Conservation (phyloP, 805 yeast genomes). For the Myxozyma vanderwaltii region DNA sequence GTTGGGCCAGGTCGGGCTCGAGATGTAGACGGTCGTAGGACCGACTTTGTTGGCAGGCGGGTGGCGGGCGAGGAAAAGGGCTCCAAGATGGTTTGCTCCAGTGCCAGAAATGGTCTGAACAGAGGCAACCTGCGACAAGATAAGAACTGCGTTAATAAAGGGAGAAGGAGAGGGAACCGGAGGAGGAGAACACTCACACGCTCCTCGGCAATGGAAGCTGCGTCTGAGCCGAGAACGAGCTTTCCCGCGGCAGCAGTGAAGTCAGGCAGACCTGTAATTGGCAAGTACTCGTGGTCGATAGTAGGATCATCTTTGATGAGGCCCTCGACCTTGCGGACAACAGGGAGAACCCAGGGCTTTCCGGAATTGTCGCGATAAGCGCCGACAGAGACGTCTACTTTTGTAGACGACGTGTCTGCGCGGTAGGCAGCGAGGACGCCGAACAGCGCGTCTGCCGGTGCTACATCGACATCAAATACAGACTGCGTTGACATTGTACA, state of each 20-base stretch:
- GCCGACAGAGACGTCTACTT: slow-evolving; percentile 87
- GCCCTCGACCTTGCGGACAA: slow-evolving; percentile 69
- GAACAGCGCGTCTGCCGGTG: slow-evolving; percentile 38
- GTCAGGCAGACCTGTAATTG: slow-evolving; percentile 73
- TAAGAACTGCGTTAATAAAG: neutral
- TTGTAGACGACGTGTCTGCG: slow-evolving; percentile 46
- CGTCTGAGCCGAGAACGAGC: slow-evolving; percentile 64
- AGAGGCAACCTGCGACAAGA: slow-evolving; percentile 48
- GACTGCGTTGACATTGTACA: slow-evolving; percentile 11
- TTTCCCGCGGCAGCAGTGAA: slow-evolving; percentile 72
- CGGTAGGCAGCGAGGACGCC: slow-evolving; percentile 40
- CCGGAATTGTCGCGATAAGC: slow-evolving; percentile 72
- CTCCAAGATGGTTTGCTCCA: slow-evolving; percentile 89
- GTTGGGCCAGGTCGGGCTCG: slow-evolving; percentile 97
- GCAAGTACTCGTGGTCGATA: slow-evolving; percentile 84
- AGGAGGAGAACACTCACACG: slow-evolving; percentile 14
- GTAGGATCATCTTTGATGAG: slow-evolving; percentile 62
- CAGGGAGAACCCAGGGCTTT: slow-evolving; percentile 71
- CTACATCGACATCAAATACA: slow-evolving; percentile 35
- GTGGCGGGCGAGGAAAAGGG: slow-evolving; percentile 57
- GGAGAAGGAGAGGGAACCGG: neutral
- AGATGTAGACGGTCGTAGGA: slow-evolving; percentile 61
- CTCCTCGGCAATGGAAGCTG: slow-evolving; percentile 48
- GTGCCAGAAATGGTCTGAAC: slow-evolving; percentile 84
- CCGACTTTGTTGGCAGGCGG: slow-evolving; percentile 40